Conservation (phyloP, 139 green algal genomes). For the Ettlia oleoabundans region DNA sequence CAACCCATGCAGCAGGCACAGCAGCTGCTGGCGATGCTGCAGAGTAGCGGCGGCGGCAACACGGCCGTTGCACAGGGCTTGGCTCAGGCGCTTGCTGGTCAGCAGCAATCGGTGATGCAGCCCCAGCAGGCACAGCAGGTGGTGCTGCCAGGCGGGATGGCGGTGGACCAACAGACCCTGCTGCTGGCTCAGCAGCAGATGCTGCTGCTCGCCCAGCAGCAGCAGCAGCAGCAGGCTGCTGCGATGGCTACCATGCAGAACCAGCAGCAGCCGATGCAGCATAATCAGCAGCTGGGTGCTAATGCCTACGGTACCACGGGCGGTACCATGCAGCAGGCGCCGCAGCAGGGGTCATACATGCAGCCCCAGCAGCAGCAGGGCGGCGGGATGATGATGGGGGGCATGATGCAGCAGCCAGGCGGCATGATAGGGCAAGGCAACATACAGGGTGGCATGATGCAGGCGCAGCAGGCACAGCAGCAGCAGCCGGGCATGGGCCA, state of each 20-base stretch:
- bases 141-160: not conserved
- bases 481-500: not conserved
- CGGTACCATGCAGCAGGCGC: too few relatives aligned
- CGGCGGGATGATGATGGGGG: too few relatives aligned
- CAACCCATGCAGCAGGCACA: too few relatives aligned
- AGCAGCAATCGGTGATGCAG: not conserved
- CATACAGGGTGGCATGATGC: not conserved
- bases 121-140: slow-evolving; percentile 8
- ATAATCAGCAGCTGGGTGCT: too few relatives aligned
- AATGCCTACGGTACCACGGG: too few relatives aligned
- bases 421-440: too few relatives aligned
- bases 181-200: slow-evolving; percentile 6
- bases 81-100: not conserved
- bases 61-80: not conserved
- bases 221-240: too few relatives aligned
- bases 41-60: not conserved
- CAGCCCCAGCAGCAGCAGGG: not conserved
- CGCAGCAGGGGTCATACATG: not conserved
- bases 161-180: not conserved
- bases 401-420: not conserved
- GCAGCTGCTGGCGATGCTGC: too few relatives aligned
- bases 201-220: too few relatives aligned
- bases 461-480: slow-evolving; percentile 5
- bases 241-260: too few relatives aligned
- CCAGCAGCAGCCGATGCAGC: too few relatives aligned